A percentile compares a stretch with the other conserved stretches of the same genome.
Conservation (phyloP, 1,284 basidiomycete genomes). For the Dichomitus squalens region DNA sequence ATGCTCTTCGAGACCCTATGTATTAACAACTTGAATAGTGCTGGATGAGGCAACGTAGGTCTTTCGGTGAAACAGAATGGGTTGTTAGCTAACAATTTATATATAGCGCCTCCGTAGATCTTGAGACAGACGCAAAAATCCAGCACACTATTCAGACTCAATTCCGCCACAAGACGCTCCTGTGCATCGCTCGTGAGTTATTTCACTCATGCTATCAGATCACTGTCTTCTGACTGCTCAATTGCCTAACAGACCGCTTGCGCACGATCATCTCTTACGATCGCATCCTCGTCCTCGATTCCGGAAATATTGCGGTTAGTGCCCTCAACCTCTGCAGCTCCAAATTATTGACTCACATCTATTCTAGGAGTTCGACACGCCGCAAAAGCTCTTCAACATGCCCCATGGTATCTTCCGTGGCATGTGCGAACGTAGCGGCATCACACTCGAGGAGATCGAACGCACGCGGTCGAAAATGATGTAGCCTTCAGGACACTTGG, state of each 20-base stretch:
- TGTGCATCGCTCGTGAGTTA: slow-evolving; percentile 35
- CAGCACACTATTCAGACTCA: slow-evolving; percentile 61
- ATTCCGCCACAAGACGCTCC: slow-evolving; percentile 33
- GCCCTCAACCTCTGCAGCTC: not conserved
- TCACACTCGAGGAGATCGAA: slow-evolving; percentile 54
- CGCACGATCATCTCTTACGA: slow-evolving; percentile 84
- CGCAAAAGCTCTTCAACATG: slow-evolving; percentile 56
- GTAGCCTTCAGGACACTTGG: not conserved
- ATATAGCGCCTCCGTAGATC: slow-evolving; percentile 48
- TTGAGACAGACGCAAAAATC: slow-evolving; percentile 63
- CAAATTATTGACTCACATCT: not conserved
- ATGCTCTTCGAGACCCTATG: not conserved
- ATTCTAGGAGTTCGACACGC: slow-evolving; percentile 69
- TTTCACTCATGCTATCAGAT: not conserved
- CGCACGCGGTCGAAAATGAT: slow-evolving; percentile 25
- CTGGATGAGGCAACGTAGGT: slow-evolving; percentile 37
- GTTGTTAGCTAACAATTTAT: not conserved
- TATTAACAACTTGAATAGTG: slow-evolving; percentile 16
- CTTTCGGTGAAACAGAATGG: not conserved
- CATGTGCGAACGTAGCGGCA: slow-evolving; percentile 67
- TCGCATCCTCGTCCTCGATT: slow-evolving; percentile 71
- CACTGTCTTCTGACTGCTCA: not conserved
- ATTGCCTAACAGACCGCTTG: slow-evolving; percentile 53
- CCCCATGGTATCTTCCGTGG: slow-evolving; percentile 62
- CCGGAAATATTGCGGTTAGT: slow-evolving; percentile 65